Evolutionary conservation across 2,329 filamentous ascomycete species (phyloP), one percentile per base, ranked within the genome.

Genomic region (Epichloe gansuensis): DNA sequence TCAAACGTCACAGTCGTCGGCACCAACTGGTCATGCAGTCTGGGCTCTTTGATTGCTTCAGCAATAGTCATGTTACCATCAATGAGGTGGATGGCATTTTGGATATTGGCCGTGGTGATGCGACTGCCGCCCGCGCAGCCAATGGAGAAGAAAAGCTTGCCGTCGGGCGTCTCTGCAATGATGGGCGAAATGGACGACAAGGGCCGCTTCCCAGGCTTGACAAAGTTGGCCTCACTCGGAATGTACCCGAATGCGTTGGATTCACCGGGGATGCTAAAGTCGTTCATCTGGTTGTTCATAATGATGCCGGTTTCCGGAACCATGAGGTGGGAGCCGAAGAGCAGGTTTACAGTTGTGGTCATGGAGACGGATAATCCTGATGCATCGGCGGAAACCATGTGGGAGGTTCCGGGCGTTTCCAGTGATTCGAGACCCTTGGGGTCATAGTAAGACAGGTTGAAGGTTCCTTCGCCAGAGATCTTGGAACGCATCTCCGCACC

Each of bases 81-180:
- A 0, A 96, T 70, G 0, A 90, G 77, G 59, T 90, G 77, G 62
- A 88, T 82, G 4, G 90, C 71, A 52, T 83, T 85, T 67, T 93
- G 88, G n/a, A 90, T 76, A 0, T 85, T 91, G 0, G 87, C 73
- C 0, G 88, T 94, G 61, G 89, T 91, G 66, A 95, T 95, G 3
- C 88, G 77, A 43, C 83, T 88, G 0, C 91, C 91, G 1, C 91
- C 91, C 0, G 90, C 89, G 0, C 88, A 81, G 3, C 89, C 89
- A 0, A 86, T 80, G 17, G 84, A 75, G 55, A 91, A 78, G 63
- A 85, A 88, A 0, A 95, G 73, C 2, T 74, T 76, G 0, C 83
- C 80, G 53, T 90, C 82, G 1, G 78, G 69, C 31, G 81, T 75
- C 60, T 91, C 87, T 52, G 85, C 85, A 43, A 96, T 94, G 34